Conservation (phyloP, 371 early-diverging fungal genomes). For the Haplosporangium sp. region DNA sequence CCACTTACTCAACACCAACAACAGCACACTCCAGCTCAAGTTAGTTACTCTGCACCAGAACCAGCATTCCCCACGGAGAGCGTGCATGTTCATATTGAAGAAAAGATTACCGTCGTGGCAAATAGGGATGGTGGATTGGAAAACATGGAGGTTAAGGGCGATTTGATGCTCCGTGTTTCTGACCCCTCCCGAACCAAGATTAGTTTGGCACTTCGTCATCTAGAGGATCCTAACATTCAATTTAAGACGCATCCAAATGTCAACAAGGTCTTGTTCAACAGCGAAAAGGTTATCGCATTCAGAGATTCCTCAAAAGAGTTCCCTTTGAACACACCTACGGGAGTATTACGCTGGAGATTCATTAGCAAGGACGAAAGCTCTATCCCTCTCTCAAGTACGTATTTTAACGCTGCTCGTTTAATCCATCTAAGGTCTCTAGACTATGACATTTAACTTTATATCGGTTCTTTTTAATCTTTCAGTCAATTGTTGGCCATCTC, state of each 20-base stretch:
- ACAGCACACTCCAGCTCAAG: conserved; percentile 28
- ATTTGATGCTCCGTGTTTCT: conserved; percentile 80
- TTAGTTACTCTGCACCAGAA: conserved; percentile 34
- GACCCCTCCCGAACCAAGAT: conserved; percentile 72
- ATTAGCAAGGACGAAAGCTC: conserved; percentile 83
- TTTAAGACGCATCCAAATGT: conserved; percentile 97
- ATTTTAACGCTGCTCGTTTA: too few relatives aligned
- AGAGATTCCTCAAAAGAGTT: conserved; percentile 85
- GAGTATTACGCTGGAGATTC: conserved; percentile 91
- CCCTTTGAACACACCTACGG: conserved; percentile 88
- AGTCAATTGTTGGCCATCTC: conserved; percentile 98
- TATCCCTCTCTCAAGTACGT: conserved; percentile 86
- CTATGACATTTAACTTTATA: background rate
- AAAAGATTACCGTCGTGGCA: conserved; percentile 84
- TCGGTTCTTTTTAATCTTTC: background rate
- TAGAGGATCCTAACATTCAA: conserved; percentile 73
- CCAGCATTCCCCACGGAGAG: conserved; percentile 58
- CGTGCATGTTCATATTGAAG: conserved; percentile 89
- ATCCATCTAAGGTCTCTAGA: too few relatives aligned
- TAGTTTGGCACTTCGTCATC: conserved; percentile 65
- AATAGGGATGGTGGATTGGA: conserved; percentile 94
- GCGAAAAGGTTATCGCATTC: conserved; percentile 78
- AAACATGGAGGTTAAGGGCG: conserved; percentile 93
- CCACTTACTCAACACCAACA: conserved; percentile 47
- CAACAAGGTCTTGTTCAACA: conserved; percentile 89